Percentiles rank a stretch among this genome's conserved stretches.
Conservation (phyloP, 1,284 basidiomycete species). For the Sparassis latifolia region DNA sequence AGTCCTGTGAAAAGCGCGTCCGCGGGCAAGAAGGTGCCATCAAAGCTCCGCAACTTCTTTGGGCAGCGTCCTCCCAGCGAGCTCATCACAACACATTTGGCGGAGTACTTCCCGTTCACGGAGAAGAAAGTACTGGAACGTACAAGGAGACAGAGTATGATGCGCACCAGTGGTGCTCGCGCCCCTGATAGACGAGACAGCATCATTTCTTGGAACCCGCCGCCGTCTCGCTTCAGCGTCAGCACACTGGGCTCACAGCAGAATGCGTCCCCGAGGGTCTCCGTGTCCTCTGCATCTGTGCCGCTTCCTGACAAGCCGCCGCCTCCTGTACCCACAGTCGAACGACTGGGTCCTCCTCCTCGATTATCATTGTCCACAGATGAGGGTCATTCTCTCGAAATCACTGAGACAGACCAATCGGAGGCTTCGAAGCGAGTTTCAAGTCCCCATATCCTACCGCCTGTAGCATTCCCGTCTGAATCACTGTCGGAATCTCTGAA, state of each 20-base stretch:
- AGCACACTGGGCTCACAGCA: constrained; percentile 57
- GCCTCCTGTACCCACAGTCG: constrained; percentile 15
- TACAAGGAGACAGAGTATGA: constrained; percentile 82
- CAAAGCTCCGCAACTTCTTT: constrained; percentile 92
- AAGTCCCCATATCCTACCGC: constrained; percentile 65
- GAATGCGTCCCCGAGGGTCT: constrained; percentile 39
- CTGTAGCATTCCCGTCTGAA: constrained; percentile 73
- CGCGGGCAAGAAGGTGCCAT: constrained; percentile 41
- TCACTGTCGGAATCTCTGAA: constrained; percentile 76
- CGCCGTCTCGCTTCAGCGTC: constrained; percentile 57
- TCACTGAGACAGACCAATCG: constrained; percentile 4
- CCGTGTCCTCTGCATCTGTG: constrained; percentile 39
- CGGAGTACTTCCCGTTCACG: constrained; percentile 93
- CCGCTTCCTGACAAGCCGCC: constrained; percentile 17
- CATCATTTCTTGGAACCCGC: constrained; percentile 30
- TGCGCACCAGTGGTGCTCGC: constrained; percentile 32
- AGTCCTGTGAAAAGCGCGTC: constrained; percentile 28
- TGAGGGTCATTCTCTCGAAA: constrained; percentile 42
- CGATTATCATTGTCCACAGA: constrained; percentile 50
- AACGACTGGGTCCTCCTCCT: constrained; percentile 41
- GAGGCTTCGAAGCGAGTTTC: constrained; percentile 19
- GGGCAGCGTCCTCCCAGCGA: constrained; percentile 97
- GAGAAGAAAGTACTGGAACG: constrained; percentile 87
- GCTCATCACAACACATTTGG: constrained; percentile 92
- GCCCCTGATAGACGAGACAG: constrained; percentile 26